phyloP scores from a whole-genome alignment of 225 moss, liverwort and hornwort species.

The Climacium dendroides region DNA sequence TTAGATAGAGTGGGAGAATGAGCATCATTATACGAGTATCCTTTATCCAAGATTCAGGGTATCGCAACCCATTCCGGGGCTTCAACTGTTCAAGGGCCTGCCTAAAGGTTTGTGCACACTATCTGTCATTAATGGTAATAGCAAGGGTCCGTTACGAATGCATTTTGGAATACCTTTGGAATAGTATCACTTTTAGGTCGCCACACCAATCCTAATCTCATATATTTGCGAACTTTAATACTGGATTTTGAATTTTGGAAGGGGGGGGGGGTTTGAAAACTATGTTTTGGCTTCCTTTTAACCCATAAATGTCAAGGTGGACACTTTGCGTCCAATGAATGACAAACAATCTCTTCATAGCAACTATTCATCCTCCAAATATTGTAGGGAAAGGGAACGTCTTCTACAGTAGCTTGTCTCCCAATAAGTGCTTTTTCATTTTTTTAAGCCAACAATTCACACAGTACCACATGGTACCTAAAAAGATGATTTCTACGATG shows the following conservation, averaged over 20 bases:
- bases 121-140: background rate
- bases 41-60: background rate
- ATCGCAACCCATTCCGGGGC: too few relatives aligned
- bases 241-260: background rate
- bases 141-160: background rate
- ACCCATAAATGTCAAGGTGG: too few relatives aligned
- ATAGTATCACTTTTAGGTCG: background rate
- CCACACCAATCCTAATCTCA: background rate
- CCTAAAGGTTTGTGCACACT: background rate
- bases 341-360: too few relatives aligned
- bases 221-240: background rate
- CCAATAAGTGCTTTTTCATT: too few relatives aligned
- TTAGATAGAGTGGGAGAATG: background rate
- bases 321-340: too few relatives aligned
- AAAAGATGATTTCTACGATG: too few relatives aligned
- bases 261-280: background rate
- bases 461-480: too few relatives aligned
- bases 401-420: too few relatives aligned
- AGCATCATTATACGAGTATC: background rate
- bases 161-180: background rate
- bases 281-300: background rate
- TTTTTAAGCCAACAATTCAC: too few relatives aligned
- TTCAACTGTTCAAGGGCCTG: background rate
- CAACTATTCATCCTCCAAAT: too few relatives aligned
- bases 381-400: too few relatives aligned